Evolutionary conservation across 192 early-diverging fungal species (phyloP), one percentile per base, ranked within the genome.

Genomic region (Podila epigama): DNA sequence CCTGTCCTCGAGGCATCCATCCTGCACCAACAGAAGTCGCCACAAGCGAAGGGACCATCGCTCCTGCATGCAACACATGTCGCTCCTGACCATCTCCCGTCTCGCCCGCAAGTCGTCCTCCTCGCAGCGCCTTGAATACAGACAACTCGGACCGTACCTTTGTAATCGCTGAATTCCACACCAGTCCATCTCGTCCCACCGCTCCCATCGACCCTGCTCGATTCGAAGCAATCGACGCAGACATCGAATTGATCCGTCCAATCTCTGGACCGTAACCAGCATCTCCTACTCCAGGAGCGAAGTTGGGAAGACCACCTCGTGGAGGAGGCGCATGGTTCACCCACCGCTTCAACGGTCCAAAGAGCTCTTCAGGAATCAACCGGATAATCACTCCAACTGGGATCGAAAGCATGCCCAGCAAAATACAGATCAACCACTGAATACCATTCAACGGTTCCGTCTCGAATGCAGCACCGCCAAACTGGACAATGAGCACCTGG

Each of bases 401-500:
- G 15, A 99, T 67, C 6, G 94, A 90, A 2, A 94, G 69, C 31
- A 91, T 55, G 34, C 97, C 98, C 58, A 94, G 60, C 5, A 86
- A 79, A 35, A 99, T 67, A 31, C 91, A 95, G 48, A 98, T 89
- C 18, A 80, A 81, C 98, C 98, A 99, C 52, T 93, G 88, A 27
- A 78, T 79, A 13, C 86, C 92, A 57, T 82, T 77, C 28, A 97
- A 80, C 11, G 70, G 83, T 6, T 79, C 82, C 2, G 91, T 90
- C 59, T 92, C 88, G 84, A 99, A 98, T 0, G 93, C 96, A 7
- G 83, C 75, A 25, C 93, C 91, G 44, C 95, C 96, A 86, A 97
- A 96, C 70, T 93, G 71, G 27, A 98, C 86, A 59, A 99, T 97
- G 44, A 99, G 84, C 10, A 88, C 82, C 84, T 99, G 98, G 27